These are phyloP conservation scores for Chaetomium cochliodes DNA, from an alignment of 495 filamentous ascomycete species.

Conservation along the genomic window DNA sequence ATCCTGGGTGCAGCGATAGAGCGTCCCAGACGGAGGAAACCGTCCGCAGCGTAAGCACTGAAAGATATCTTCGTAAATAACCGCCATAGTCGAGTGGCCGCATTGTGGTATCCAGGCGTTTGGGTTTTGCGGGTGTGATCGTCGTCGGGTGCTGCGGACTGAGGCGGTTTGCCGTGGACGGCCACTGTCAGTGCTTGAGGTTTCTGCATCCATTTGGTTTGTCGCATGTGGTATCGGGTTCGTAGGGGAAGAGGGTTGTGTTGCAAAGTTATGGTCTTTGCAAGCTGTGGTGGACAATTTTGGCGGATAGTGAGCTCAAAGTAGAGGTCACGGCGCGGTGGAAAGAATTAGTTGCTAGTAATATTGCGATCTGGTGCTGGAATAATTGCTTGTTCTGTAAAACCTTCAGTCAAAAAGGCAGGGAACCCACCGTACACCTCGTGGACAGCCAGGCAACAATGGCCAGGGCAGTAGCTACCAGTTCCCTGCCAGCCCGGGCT, in stretches of 20 bases:
- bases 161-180: too few relatives aligned
- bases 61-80: constrained; percentile 46
- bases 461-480: too few relatives aligned
- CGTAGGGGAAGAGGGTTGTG: neutral
- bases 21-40: constrained; percentile 56
- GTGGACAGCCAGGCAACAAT: too few relatives aligned
- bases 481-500: too few relatives aligned
- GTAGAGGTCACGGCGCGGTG: neutral
- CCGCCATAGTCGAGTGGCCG: constrained; percentile 60
- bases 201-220: neutral
- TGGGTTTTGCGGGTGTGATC: neutral
- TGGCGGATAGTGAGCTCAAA: neutral
- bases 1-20: constrained; percentile 67
- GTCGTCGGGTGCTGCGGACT: too few relatives aligned
- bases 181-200: neutral
- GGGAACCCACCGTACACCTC: too few relatives aligned
- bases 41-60: constrained; percentile 54
- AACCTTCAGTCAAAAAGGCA: too few relatives aligned
- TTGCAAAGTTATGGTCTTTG: neutral
- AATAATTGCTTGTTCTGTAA: too few relatives aligned
- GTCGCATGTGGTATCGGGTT: neutral
- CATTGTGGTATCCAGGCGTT: constrained; percentile 38
- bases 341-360: neutral
- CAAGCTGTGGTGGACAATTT: neutral
- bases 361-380: too few relatives aligned